These are phyloP conservation scores for Beauveria australis DNA, from an alignment of 2,329 filamentous ascomycete species.

Conservation along the genomic window DNA sequence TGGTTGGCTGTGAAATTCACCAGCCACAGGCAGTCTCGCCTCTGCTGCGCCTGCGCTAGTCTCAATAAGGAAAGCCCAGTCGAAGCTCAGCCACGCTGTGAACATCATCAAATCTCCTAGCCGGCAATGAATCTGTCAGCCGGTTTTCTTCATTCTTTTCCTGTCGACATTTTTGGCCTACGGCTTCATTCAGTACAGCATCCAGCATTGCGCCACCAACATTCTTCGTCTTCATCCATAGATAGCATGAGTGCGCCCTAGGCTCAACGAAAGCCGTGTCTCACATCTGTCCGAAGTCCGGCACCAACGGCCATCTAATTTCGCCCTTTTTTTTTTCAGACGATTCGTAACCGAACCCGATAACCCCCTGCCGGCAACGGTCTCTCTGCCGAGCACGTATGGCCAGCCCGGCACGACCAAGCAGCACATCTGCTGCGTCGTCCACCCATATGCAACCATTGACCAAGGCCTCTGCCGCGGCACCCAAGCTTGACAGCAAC, in stretches of 20 bases:
- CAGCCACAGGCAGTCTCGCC: not conserved
- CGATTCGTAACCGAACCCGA: not conserved
- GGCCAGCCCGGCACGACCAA: slow-evolving; percentile 31
- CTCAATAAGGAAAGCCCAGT: not conserved
- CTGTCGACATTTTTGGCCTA: not conserved
- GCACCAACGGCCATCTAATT: not conserved
- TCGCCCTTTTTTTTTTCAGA: not conserved
- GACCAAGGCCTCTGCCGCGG: slow-evolving; percentile 43
- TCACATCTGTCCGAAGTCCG: not conserved
- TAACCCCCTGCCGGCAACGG: not conserved
- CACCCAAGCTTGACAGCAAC: slow-evolving; percentile 49
- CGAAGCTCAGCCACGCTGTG: slow-evolving; percentile 5
- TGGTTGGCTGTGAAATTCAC: not conserved
- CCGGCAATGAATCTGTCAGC: not conserved
- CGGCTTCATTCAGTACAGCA: not conserved
- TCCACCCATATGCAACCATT: slow-evolving; percentile 45
- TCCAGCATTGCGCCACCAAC: not conserved
- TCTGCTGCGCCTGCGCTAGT: not conserved
- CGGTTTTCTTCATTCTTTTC: not conserved
- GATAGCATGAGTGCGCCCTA: not conserved
- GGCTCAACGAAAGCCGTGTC: not conserved
- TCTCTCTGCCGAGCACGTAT: slow-evolving; percentile 21
- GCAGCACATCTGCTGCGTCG: slow-evolving; percentile 28
- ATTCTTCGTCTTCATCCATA: not conserved
- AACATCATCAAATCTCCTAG: slow-evolving; percentile 3